Conservation (phyloP, 441 rosid genomes). For the Mallotus japonicus region DNA sequence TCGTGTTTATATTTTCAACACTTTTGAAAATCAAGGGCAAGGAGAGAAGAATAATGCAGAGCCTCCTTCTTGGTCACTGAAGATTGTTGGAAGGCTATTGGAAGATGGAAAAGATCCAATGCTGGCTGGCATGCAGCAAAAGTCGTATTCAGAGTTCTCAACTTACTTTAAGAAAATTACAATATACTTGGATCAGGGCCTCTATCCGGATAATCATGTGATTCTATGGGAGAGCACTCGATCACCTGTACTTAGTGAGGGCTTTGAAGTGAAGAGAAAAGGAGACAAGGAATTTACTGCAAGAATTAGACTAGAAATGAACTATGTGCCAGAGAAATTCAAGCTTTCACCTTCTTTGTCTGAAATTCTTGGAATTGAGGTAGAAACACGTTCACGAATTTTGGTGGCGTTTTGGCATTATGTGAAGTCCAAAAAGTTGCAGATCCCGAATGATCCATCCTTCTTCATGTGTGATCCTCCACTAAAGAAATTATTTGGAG, state of each 20-base stretch:
- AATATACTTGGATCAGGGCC: constrained; percentile 63
- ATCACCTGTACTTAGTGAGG: constrained; percentile 65
- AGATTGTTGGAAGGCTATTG: constrained; percentile 67
- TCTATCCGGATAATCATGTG: constrained; percentile 68
- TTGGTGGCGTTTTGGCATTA: constrained; percentile 77
- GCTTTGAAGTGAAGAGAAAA: constrained; percentile 80
- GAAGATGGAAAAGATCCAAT: constrained; percentile 72
- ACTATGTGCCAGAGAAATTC: constrained; percentile 64
- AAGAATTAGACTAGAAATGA: constrained; percentile 65
- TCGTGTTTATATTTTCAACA: constrained; percentile 65
- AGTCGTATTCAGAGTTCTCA: constrained; percentile 54
- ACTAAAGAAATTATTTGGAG: constrained; percentile 65
- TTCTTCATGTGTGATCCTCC: constrained; percentile 64
- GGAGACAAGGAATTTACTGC: constrained; percentile 73
- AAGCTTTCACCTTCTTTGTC: constrained; percentile 59
- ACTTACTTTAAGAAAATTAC: constrained; percentile 71
- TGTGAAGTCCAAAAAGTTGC: constrained; percentile 61
- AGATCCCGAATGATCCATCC: constrained; percentile 57
- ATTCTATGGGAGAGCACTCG: constrained; percentile 72
- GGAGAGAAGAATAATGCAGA: constrained; percentile 34
- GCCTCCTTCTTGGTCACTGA: constrained; percentile 72
- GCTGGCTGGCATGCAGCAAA: constrained; percentile 43
- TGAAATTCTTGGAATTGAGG: constrained; percentile 68
- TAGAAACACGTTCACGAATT: constrained; percentile 59
- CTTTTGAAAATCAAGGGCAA: constrained; percentile 53